Conservation (phyloP, 305 asterid genomes). For the Nicotiana rustica region DNA sequence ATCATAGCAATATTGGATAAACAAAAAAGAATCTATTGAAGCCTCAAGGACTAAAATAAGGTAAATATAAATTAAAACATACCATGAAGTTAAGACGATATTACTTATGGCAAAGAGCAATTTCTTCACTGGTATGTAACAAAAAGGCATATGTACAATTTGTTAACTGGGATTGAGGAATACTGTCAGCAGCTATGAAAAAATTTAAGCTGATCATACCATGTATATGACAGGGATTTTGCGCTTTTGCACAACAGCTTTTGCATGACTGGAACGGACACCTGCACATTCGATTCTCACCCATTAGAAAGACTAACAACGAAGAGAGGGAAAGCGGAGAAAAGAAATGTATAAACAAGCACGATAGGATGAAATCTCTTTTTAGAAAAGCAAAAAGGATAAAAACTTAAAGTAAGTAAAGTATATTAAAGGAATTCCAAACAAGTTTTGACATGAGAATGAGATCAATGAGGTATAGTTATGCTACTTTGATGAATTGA, state of each 20-base stretch:
- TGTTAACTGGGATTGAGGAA: background rate
- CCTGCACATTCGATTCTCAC: conserved; percentile 54
- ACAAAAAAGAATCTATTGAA: background rate
- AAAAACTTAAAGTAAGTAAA: conserved; percentile 15
- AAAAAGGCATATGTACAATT: conserved; percentile 6
- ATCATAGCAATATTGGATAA: background rate
- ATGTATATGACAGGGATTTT: conserved; percentile 97
- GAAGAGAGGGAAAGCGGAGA: background rate
- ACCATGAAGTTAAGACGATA: background rate
- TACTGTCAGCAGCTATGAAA: background rate
- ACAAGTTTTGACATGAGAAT: background rate
- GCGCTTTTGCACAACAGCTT: conserved; percentile 93
- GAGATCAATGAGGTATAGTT: conserved; percentile 14
- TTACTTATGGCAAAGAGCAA: background rate
- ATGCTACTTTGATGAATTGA: background rate
- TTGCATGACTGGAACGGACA: conserved; percentile 97
- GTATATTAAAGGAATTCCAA: background rate
- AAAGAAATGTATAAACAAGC: background rate
- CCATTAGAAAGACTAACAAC: conserved; percentile 36
- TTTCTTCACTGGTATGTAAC: background rate
- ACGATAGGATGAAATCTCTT: conserved; percentile 17
- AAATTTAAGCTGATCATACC: conserved; percentile 51
- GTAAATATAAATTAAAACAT: background rate
- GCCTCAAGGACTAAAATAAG: background rate
- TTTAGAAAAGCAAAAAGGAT: background rate